A percentile compares a stretch with the other conserved stretches of the same genome.
These are phyloP conservation scores for Phytophthora agathidicida DNA, from an alignment of 352 stramenopile genomes.

Conservation along the genomic window DNA sequence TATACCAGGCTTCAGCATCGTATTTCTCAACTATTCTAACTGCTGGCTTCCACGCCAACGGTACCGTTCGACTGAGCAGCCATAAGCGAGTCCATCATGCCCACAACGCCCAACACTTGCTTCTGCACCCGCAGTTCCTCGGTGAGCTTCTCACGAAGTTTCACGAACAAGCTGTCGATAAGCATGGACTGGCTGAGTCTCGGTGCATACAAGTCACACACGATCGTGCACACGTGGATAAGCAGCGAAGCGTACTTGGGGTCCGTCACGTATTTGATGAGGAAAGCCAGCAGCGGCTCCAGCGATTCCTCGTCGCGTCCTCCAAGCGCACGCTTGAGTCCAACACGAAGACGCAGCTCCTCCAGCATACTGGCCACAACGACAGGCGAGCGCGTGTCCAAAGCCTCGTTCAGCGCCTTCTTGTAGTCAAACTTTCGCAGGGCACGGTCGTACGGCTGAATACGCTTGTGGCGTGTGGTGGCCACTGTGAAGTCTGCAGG, in stretches of 20 bases:
- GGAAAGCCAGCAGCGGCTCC: slow-evolving; percentile 95
- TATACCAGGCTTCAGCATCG: slow-evolving; percentile 28
- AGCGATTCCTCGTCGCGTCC: slow-evolving; percentile 95
- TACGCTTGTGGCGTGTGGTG: slow-evolving; percentile 87
- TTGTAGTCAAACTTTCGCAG: slow-evolving; percentile 97
- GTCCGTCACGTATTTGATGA: slow-evolving; percentile 95
- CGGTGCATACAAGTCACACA: slow-evolving; percentile 94
- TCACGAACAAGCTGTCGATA: slow-evolving; percentile 95
- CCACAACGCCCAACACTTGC: slow-evolving; percentile 84
- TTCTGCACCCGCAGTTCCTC: slow-evolving; percentile 88
- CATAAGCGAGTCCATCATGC: slow-evolving; percentile 92
- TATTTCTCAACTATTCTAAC: slow-evolving; percentile 43
- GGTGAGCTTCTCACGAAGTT: slow-evolving; percentile 87
- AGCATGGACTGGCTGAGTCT: slow-evolving; percentile 92
- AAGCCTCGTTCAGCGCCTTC: slow-evolving; percentile 94
- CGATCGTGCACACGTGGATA: slow-evolving; percentile 91
- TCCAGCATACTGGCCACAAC: slow-evolving; percentile 95
- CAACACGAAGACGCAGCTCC: slow-evolving; percentile 93
- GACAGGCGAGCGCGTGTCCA: slow-evolving; percentile 91
- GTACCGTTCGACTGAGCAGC: slow-evolving; percentile 80
- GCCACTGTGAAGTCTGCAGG: slow-evolving; percentile 82
- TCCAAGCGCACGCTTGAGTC: slow-evolving; percentile 88
- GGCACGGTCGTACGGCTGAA: slow-evolving; percentile 92
- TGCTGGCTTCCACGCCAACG: slow-evolving; percentile 32
- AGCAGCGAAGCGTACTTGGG: slow-evolving; percentile 94